Base-by-base conservation (phyloP, 257 asterid genomes). In the Solanum gracilifrons region DNA sequence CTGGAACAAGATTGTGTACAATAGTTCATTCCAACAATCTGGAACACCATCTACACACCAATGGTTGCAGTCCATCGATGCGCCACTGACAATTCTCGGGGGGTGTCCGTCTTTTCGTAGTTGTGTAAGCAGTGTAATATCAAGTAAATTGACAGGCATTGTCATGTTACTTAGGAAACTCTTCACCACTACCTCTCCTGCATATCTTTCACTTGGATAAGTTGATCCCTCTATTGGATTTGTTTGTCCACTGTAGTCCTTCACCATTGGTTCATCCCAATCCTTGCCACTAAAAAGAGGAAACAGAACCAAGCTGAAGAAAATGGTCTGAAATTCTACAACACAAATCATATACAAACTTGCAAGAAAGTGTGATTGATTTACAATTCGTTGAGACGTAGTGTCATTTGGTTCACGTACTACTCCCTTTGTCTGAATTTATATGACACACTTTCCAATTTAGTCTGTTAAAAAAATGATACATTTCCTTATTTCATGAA, bases 111-210 rank as follows among this genome's bases (percentile, higher is more conserved):
- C 85, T 80, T 46, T 46, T 29, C 85, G 85, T 2, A 94, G 71
- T 84, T 90, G 96, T n/a, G 98, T 93, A 23, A 95, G 93, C 71
- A 89, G 46, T 1, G 97, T 85, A 36, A 94, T 91, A 6, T 95
- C 98, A n/a, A 94, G 88, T 89, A 94, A 41, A 83, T 83, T 37
- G 77, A 94, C 94, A 7, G 92, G 86, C 72, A 82, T 90, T 72
- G 69, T 89, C 97, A 95, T 94, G 86, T 86, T 90, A 69, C 92
- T 80, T 82, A 94, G 58, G n/a, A 93, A 94, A 8, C 87, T 92
- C 41, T 94, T 95, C 88, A 95, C 93, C 87, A 88, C 96, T 29
- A 88, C 89, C 88, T 91, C 97, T 15, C 94, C 95, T 1, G 94
- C 91, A 87, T 82, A 90, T n/a, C 87, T 92, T 20, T 93, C 89